A percentile compares a stretch with the other conserved stretches of the same genome.
Evolutionary conservation across 768 basidiomycete species (phyloP).

Genomic region (Pleurotus sapidus): DNA sequence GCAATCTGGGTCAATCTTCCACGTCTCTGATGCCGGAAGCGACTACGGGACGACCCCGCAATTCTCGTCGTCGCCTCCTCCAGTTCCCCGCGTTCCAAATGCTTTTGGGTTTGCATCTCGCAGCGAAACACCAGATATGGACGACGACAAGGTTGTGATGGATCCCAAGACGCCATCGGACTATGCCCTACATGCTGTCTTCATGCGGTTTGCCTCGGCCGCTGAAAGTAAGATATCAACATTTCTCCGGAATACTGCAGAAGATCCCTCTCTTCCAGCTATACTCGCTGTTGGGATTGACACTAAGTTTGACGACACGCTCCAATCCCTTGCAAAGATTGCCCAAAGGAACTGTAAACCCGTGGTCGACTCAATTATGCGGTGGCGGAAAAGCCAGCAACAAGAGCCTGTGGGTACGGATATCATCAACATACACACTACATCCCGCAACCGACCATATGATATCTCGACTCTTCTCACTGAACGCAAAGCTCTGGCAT

Average conservation of each 20-base stretch:
- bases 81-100: conserved; percentile 75
- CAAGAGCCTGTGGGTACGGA: conserved; percentile 50
- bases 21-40: conserved; percentile 68
- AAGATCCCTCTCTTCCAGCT: conserved; percentile 66
- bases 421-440: conserved; percentile 47
- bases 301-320: conserved; percentile 75
- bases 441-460: conserved; percentile 30
- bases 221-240: conserved; percentile 79
- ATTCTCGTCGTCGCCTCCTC: conserved; percentile 65
- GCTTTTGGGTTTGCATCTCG: conserved; percentile 43
- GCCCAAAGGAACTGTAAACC: conserved; percentile 82
- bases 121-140: conserved; percentile 59
- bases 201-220: conserved; percentile 78
- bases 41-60: conserved; percentile 52
- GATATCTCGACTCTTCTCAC: conserved; percentile 52
- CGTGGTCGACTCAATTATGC: conserved; percentile 83
- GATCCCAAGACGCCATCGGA: conserved; percentile 84
- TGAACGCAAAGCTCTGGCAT: conserved; percentile 77
- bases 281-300: conserved; percentile 75
- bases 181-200: conserved; percentile 84
- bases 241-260: conserved; percentile 67
- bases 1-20: conserved; percentile 70
- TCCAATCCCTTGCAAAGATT: conserved; percentile 83
- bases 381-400: conserved; percentile 80
- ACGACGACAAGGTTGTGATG: conserved; percentile 65